These are phyloP conservation scores for Fusarium floridanum DNA, from an alignment of 2,329 filamentous ascomycete genomes.

Conservation along the genomic window DNA sequence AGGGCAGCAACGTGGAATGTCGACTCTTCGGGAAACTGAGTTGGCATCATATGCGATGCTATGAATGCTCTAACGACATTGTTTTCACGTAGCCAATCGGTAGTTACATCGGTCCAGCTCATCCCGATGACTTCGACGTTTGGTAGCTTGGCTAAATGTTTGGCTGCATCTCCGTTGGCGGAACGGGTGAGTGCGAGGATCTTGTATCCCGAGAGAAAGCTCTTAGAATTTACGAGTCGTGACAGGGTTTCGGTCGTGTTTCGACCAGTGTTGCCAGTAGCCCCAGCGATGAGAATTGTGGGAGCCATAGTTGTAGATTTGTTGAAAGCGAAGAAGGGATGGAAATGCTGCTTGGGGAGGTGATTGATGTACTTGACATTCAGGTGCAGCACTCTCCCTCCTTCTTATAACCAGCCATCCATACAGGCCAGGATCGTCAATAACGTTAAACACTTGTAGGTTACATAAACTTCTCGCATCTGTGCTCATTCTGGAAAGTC, in stretches of 20 bases:
- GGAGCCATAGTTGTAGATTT: constrained; percentile 46
- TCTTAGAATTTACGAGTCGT: constrained; percentile 36
- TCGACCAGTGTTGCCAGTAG: constrained; percentile 54
- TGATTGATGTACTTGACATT: background rate
- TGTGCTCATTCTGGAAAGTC: background rate
- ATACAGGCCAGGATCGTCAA: background rate
- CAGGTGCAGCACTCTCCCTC: background rate
- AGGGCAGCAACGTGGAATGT: constrained; percentile 52
- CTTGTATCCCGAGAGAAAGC: background rate
- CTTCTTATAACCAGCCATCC: background rate
- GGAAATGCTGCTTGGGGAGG: background rate
- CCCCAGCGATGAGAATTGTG: constrained; percentile 52
- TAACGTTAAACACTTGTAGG: background rate
- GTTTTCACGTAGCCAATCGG: constrained; percentile 55
- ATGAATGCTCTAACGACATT: constrained; percentile 55
- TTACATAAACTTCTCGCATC: background rate
- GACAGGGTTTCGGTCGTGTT: constrained; percentile 46
- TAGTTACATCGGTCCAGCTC: constrained; percentile 54
- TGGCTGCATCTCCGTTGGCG: constrained; percentile 22
- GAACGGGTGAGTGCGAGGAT: constrained; percentile 41
- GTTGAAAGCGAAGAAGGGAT: background rate
- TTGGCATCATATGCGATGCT: constrained; percentile 53
- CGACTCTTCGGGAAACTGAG: constrained; percentile 57
- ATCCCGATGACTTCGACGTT: constrained; percentile 52
- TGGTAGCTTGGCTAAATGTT: constrained; percentile 49